Evolutionary conservation across 768 basidiomycete genomes (phyloP).

Genomic region (Tricholoma sp.): DNA sequence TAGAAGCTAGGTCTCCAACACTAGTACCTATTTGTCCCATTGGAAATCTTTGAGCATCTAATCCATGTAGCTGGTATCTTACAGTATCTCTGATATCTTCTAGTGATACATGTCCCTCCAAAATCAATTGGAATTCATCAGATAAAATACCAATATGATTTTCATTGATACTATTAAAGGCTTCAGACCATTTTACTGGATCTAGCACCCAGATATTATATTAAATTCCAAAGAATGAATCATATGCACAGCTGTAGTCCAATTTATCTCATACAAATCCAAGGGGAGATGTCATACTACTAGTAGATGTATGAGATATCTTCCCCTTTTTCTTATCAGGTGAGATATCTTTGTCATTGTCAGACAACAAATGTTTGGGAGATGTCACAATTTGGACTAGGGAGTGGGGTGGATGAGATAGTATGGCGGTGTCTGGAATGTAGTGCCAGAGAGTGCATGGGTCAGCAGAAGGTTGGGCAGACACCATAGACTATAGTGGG

Average conservation of each 20-base stretch:
- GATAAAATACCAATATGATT: neutral
- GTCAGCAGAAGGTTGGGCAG: no score
- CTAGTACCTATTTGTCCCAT: neutral
- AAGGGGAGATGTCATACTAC: constrained; percentile 2
- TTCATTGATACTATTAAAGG: constrained; percentile 1
- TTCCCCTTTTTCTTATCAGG: neutral
- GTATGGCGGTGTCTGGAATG: no score
- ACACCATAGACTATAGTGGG: no score
- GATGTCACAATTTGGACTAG: no score
- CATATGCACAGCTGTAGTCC: constrained; percentile 22
- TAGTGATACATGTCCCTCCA: neutral
- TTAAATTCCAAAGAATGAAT: constrained; percentile 16
- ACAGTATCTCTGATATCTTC: neutral
- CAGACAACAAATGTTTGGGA: neutral
- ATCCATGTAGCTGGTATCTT: neutral
- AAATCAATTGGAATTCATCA: neutral
- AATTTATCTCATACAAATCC: constrained; percentile 13
- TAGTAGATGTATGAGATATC: neutral
- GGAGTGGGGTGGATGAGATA: no score
- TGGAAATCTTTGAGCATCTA: neutral
- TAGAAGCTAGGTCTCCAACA: neutral
- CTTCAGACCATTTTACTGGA: constrained; percentile 1
- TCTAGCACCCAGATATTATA: constrained; percentile 16
- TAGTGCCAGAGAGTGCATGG: no score
- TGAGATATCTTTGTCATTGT: neutral